phyloP scores from a whole-genome alignment of 306 rosid species.

The Cicer bijugum region DNA sequence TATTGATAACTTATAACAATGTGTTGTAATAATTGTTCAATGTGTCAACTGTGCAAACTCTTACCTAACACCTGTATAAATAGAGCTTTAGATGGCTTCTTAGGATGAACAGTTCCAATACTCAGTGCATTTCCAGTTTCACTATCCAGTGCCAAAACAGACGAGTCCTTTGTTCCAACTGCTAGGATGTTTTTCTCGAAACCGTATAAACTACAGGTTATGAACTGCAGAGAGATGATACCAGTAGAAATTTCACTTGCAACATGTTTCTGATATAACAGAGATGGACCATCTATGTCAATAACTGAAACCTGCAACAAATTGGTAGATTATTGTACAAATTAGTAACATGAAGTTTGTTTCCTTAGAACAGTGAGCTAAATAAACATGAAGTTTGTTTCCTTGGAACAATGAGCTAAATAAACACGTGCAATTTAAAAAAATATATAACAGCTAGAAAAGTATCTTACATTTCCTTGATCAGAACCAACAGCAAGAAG shows the following conservation, averaged over 20 bases:
- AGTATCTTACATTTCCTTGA: slow-evolving; percentile 76
- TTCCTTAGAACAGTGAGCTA: too few species aligned
- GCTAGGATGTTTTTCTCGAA: slow-evolving; percentile 72
- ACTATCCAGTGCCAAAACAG: slow-evolving; percentile 70
- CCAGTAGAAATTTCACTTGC: slow-evolving; percentile 75
- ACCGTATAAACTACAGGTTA: slow-evolving; percentile 67
- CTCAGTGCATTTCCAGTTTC: slow-evolving; percentile 69
- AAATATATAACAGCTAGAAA: neutral
- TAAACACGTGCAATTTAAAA: neutral
- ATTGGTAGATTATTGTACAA: slow-evolving; percentile 25
- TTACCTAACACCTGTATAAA: slow-evolving; percentile 80
- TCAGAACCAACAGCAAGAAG: slow-evolving; percentile 92
- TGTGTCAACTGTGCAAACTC: slow-evolving; percentile 41
- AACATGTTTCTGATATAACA: slow-evolving; percentile 68
- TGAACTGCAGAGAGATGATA: slow-evolving; percentile 72
- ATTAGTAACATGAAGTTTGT: neutral
- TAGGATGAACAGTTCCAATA: slow-evolving; percentile 68
- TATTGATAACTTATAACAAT: neutral
- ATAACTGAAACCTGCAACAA: slow-evolving; percentile 74
- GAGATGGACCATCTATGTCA: slow-evolving; percentile 65
- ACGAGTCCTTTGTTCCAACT: slow-evolving; percentile 80
- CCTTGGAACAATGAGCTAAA: too few species aligned
- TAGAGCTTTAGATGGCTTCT: slow-evolving; percentile 81
- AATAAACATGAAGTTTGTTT: too few species aligned
- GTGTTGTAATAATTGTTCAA: neutral